phyloP scores from a whole-genome alignment of 257 asterid genomes.

The Haberlea rhodopensis region DNA sequence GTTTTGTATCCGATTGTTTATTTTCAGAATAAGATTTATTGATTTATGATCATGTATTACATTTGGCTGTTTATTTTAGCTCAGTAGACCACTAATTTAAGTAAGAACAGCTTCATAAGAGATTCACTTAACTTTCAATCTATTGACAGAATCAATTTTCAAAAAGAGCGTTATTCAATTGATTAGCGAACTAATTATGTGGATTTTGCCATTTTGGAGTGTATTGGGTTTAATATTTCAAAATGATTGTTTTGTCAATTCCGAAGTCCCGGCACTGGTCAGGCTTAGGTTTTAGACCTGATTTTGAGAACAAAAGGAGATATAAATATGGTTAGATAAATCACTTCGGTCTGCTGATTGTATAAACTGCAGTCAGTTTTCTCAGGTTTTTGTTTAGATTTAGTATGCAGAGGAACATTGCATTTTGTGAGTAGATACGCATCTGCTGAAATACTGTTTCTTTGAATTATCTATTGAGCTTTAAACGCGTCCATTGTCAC shows the following conservation, averaged over 20 bases:
- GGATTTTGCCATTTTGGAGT: too few relatives aligned
- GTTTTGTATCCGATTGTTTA: not conserved
- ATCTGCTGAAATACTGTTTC: not conserved
- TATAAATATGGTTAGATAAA: not conserved
- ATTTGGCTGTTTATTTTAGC: not conserved
- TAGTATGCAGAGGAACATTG: not conserved
- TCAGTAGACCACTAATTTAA: not conserved
- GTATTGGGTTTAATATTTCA: too few relatives aligned
- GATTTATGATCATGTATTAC: constrained; percentile 3
- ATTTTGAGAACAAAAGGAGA: not conserved
- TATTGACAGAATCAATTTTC: not conserved
- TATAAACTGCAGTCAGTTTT: not conserved
- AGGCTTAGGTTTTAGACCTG: not conserved
- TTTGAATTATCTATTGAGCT: too few relatives aligned
- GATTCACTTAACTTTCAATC: not conserved
- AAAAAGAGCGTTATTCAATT: too few relatives aligned
- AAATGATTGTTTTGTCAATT: not conserved
- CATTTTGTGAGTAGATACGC: not conserved
- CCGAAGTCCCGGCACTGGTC: constrained; percentile 3
- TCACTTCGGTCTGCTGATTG: not conserved
- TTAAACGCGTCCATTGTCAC: not conserved
- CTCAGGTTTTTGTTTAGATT: not conserved
- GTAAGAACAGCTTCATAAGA: not conserved
- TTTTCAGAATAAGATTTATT: not conserved
- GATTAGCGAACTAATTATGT: too few relatives aligned